Evolutionary conservation across 345 rosid species (phyloP), one percentile per base, ranked within the genome.

Genomic region (Clausena lansium): DNA sequence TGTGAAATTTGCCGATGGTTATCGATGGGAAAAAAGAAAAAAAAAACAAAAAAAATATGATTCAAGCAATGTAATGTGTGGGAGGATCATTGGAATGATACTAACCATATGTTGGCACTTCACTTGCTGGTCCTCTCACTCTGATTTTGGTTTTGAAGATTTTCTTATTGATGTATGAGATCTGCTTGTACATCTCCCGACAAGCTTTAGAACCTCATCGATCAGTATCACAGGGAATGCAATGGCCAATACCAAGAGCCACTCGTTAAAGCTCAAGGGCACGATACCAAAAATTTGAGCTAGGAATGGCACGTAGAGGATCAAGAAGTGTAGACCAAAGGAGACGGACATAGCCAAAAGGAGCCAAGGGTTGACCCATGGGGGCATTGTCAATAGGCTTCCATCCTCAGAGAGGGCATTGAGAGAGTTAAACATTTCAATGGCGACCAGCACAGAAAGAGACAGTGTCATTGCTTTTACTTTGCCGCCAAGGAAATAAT

Each of bases 291-390:
- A 91, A 7, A 89, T 82, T 66, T 83, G 88, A 27, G 95, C 92
- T 1, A 91, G 87, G 87, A 91, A 84, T 2, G 95, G 95, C 41
- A 88, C 85, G 10, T 91, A 91, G 3, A 91, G 86, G 80, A 91
- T 89, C 84, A 91, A 72, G 74, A 86, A 88, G 87, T 91, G 95
- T 77, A 89, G 73, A 63, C 89, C 90, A 17, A 91, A 91, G 5
- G 95, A 91, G 25, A 91, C 63, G 0, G 84, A 75, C 95, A 89
- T 91, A 50, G 95, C 95, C 58, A 87, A 35, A 11, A 91, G 85
- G 76, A 91, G 93, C 85, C 85, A 89, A 5, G 93, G 95, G 79
- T 91, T 91, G 63, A 91, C 91, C 95, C 95, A 91, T 22, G 95
- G 95, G 15, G 91, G 95, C 95, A 91, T 91, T 13, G 74, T 77